Evolutionary conservation across 164 flowering plant species (phyloP).

Genomic region (Kingdonia uniflora): DNA sequence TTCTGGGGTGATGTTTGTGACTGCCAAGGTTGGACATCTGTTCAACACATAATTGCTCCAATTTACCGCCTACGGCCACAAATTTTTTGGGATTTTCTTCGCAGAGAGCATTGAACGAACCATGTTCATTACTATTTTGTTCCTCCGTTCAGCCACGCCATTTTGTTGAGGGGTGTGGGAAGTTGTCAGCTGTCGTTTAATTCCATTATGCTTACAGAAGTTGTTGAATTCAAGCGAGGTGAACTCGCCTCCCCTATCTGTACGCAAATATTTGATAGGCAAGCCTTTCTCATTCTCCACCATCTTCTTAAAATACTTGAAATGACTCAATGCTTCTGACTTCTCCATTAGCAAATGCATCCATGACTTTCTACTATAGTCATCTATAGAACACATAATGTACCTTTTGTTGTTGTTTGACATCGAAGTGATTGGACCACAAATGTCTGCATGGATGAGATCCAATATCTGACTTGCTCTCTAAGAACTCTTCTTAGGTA

Average conservation of each 20-base stretch:
- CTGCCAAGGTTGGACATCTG: too few relatives aligned
- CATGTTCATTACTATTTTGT: conserved; percentile 4
- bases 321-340: neutral
- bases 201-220: neutral
- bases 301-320: neutral
- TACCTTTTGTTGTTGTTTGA: conserved; percentile 11
- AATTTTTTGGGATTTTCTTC: conserved; percentile 3
- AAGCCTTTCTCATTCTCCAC: too few relatives aligned
- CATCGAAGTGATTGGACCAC: conserved; percentile 5
- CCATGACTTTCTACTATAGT: conserved; percentile 4
- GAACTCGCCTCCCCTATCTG: neutral
- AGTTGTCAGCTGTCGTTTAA: neutral
- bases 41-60: neutral
- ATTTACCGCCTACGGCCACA: neutral
- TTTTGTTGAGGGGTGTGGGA: neutral
- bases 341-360: neutral
- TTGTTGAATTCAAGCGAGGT: neutral
- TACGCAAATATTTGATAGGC: neutral
- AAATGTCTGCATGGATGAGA: conserved; percentile 5
- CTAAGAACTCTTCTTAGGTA: conserved; percentile 6
- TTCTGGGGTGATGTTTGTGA: too few relatives aligned
- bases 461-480: conserved; percentile 1
- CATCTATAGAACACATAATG: conserved; percentile 7
- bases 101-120: neutral
- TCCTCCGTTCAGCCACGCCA: neutral